Percentiles rank a stretch among this genome's conserved stretches.
These are phyloP conservation scores for Macrolepiota dolichaula DNA, from an alignment of 768 basidiomycete genomes.

Conservation along the genomic window DNA sequence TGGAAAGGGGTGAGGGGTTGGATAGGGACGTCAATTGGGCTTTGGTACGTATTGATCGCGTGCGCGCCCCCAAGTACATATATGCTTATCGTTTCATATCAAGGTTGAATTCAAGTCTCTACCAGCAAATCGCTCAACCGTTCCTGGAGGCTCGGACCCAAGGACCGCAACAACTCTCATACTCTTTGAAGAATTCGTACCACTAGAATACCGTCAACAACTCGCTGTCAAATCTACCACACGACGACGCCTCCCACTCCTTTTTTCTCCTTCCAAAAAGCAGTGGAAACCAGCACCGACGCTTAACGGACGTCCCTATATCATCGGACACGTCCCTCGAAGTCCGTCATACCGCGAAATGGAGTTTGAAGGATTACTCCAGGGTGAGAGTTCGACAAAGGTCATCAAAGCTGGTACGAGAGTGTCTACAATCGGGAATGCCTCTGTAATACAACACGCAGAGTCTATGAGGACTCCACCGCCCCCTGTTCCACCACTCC, in stretches of 20 bases:
- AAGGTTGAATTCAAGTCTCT: slow-evolving; percentile 88
- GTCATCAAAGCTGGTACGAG: slow-evolving; percentile 29
- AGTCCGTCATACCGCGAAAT: slow-evolving; percentile 57
- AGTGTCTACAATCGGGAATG: too few relatives aligned
- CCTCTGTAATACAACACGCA: background rate
- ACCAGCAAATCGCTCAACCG: slow-evolving; percentile 37
- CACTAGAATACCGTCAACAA: slow-evolving; percentile 79
- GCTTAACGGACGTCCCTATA: slow-evolving; percentile 75
- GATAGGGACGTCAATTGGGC: slow-evolving; percentile 93
- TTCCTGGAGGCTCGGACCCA: slow-evolving; percentile 50
- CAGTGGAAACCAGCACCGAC: slow-evolving; percentile 84
- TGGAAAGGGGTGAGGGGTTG: slow-evolving; percentile 65
- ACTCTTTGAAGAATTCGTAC: slow-evolving; percentile 93
- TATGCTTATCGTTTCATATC: background rate
- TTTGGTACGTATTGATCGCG: slow-evolving; percentile 48
- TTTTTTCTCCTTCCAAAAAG: slow-evolving; percentile 59
- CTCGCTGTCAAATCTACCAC: slow-evolving; percentile 52
- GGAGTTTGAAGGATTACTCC: slow-evolving; percentile 77
- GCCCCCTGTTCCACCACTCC: slow-evolving; percentile 17
- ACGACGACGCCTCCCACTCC: slow-evolving; percentile 64
- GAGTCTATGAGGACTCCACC: slow-evolving; percentile 13
- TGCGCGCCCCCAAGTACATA: background rate
- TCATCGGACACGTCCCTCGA: slow-evolving; percentile 55
- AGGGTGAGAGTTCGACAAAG: slow-evolving; percentile 46
- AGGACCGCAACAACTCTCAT: slow-evolving; percentile 71